Conservation (phyloP, 1,139 yeast genomes). For the Candida glucosophila region DNA sequence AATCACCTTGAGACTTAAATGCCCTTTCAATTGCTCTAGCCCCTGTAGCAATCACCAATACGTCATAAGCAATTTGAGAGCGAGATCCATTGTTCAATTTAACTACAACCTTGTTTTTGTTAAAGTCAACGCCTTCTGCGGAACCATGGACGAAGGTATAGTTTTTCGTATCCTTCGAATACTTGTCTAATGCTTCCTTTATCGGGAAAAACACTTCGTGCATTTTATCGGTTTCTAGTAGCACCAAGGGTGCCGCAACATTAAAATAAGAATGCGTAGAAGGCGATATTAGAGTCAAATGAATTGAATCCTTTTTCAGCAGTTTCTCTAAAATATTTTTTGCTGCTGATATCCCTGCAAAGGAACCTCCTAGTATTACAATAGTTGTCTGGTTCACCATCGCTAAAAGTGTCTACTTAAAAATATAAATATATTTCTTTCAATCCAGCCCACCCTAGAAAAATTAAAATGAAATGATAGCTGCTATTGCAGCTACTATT, state of each 20-base stretch:
- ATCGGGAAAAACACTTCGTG: conserved; percentile 10
- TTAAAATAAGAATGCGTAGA: conserved; percentile 11
- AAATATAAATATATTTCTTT: too few relatives aligned
- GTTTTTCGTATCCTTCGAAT: conserved; percentile 3
- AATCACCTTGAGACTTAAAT: conserved; percentile 12
- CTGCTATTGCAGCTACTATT: too few relatives aligned
- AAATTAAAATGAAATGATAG: too few relatives aligned
- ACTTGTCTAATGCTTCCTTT: conserved; percentile 6
- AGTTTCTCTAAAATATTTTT: conserved; percentile 9
- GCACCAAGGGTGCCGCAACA: conserved; percentile 16
- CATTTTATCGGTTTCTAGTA: conserved; percentile 13
- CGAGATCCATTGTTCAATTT: conserved; percentile 5
- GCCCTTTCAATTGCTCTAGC: conserved; percentile 10
- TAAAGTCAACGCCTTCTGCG: conserved; percentile 12
- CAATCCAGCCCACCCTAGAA: too few relatives aligned
- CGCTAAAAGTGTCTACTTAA: too few relatives aligned
- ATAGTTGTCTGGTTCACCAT: too few relatives aligned
- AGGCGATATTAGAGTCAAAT: conserved; percentile 10
- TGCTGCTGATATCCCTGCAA: conserved; percentile 21
- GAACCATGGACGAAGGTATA: conserved; percentile 10
- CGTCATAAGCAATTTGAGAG: conserved; percentile 14
- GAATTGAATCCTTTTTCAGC: conserved; percentile 1
- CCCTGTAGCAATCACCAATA: conserved; percentile 20
- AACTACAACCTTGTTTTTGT: conserved; percentile 6
- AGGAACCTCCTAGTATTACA: conserved; percentile 30